Conservation (phyloP, 257 asterid genomes). For the Forsythia viridissima region DNA sequence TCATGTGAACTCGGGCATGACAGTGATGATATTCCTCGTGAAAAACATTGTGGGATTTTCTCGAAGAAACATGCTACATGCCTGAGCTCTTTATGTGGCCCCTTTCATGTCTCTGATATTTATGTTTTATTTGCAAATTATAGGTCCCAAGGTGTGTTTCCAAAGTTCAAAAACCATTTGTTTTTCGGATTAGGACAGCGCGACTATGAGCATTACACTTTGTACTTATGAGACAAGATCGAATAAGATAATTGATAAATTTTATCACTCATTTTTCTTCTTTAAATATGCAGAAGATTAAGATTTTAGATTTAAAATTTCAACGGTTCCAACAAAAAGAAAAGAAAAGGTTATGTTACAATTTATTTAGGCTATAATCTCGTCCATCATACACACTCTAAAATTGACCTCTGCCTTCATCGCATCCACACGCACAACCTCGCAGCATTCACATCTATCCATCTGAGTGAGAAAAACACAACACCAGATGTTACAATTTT, state of each 20-base stretch:
- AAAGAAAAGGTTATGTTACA: no score
- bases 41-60: no score
- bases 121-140: no score
- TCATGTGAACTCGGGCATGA: no score
- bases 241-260: not conserved
- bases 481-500: not conserved
- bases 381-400: constrained; percentile 24
- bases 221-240: not conserved
- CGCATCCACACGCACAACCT: not conserved
- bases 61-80: no score
- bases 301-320: not conserved
- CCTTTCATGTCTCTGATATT: no score
- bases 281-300: not conserved
- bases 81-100: no score
- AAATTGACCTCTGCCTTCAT: constrained; percentile 23
- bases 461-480: constrained; percentile 15
- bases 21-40: no score
- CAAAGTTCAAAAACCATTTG: no score
- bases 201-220: no score
- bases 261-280: not conserved
- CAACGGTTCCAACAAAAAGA: not conserved
- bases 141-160: no score
- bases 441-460: constrained; percentile 36
- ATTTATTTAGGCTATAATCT: constrained; percentile 24
- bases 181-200: no score